Evolutionary conservation across 495 filamentous ascomycete species (phyloP).

Genomic region (Aspergillus ostianus): DNA sequence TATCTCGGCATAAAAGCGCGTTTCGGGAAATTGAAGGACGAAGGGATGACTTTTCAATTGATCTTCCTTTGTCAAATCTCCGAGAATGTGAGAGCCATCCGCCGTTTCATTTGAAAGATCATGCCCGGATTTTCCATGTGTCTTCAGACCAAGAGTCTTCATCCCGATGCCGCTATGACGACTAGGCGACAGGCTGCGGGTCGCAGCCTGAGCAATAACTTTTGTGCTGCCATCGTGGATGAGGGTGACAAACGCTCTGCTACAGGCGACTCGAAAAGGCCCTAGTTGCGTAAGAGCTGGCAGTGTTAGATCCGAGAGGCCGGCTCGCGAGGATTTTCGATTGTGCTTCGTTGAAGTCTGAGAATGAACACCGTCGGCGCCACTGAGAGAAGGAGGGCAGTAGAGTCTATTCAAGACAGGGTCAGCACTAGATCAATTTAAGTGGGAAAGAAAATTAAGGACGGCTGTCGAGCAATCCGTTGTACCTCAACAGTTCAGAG

Average conservation of each 20-base stretch:
- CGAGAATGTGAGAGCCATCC: slow-evolving; percentile 39
- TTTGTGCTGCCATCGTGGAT: slow-evolving; percentile 53
- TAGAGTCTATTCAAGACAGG: slow-evolving; percentile 5
- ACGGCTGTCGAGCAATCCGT: background rate
- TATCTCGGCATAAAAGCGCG: slow-evolving; percentile 61
- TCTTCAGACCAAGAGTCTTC: slow-evolving; percentile 32
- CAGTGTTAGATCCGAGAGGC: slow-evolving; percentile 52
- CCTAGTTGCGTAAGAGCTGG: slow-evolving; percentile 63
- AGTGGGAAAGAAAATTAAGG: background rate
- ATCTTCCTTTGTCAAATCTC: slow-evolving; percentile 44
- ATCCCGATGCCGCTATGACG: background rate
- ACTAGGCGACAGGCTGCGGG: background rate
- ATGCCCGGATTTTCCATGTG: background rate
- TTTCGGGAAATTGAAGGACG: slow-evolving; percentile 34
- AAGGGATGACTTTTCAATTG: slow-evolving; percentile 39
- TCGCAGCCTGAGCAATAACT: slow-evolving; percentile 59
- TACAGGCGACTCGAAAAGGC: slow-evolving; percentile 48
- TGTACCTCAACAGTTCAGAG: slow-evolving; percentile 14
- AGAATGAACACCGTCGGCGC: background rate
- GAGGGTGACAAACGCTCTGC: slow-evolving; percentile 53
- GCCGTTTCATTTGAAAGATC: background rate
- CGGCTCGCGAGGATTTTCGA: background rate
- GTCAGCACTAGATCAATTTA: background rate
- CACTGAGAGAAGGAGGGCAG: background rate
- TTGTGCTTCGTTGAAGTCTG: background rate